A percentile compares a stretch with the other conserved stretches of the same genome.
Evolutionary conservation across 495 filamentous ascomycete genomes (phyloP).

Genomic region (Neurospora sp.): DNA sequence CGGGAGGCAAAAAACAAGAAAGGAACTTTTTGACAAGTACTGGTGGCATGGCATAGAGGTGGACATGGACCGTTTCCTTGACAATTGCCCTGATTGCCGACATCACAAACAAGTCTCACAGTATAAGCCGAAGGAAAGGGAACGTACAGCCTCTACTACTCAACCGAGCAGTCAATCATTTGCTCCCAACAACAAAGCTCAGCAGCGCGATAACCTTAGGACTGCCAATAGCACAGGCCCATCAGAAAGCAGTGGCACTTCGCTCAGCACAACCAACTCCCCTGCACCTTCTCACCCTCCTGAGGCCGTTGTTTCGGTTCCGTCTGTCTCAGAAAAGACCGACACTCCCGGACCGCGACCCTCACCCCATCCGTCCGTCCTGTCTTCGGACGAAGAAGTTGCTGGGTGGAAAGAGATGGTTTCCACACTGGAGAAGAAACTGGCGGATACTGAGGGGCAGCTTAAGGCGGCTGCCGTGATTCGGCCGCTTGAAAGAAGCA

Average conservation of each 20-base stretch:
- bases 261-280: background rate
- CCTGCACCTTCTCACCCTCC: background rate
- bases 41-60: background rate
- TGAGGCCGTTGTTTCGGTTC: background rate
- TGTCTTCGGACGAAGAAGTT: background rate
- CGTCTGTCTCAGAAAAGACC: background rate
- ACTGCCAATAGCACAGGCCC: background rate
- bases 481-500: slow-evolving; percentile 1
- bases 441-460: slow-evolving; percentile 6
- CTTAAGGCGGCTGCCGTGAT: background rate
- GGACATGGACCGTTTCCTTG: background rate
- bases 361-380: background rate
- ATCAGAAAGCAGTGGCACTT: background rate
- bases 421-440: slow-evolving; percentile 2
- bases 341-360: background rate
- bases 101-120: background rate
- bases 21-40: background rate
- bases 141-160: background rate
- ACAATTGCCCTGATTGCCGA: background rate
- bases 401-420: background rate
- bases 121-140: background rate
- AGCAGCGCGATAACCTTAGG: background rate
- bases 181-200: background rate
- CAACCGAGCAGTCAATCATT: background rate
- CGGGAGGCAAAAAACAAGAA: background rate